These are phyloP conservation scores for Teunomyces lycoperdinae DNA, from an alignment of 805 yeast genomes.

Conservation along the genomic window DNA sequence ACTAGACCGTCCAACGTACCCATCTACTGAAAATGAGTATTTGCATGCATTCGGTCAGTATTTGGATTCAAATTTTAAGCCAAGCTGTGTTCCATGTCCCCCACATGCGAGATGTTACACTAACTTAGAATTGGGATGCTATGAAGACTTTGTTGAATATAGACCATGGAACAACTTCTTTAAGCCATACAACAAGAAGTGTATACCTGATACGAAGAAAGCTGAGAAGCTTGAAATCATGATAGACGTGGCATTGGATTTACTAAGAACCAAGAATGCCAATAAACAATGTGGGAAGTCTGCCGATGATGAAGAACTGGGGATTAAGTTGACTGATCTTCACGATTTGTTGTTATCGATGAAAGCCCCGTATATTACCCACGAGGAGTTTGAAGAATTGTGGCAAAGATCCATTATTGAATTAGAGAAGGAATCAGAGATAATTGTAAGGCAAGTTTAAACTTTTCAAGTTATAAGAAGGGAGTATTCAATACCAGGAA, in stretches of 20 bases:
- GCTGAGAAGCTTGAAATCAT: conserved; percentile 65
- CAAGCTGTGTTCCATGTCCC: conserved; percentile 77
- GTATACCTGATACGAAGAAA: conserved; percentile 72
- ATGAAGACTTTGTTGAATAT: conserved; percentile 55
- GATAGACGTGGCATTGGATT: conserved; percentile 61
- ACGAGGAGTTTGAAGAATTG: conserved; percentile 68
- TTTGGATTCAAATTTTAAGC: conserved; percentile 47
- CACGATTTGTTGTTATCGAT: conserved; percentile 48
- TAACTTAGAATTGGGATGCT: conserved; percentile 60
- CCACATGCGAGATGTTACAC: conserved; percentile 73
- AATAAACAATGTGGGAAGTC: conserved; percentile 55
- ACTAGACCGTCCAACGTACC: conserved; percentile 42
- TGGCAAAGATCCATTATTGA: conserved; percentile 67
- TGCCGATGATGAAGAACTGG: conserved; percentile 44
- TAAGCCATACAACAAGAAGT: conserved; percentile 46
- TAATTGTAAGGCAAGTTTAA: conserved; percentile 74
- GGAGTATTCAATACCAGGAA: not conserved
- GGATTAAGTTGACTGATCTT: conserved; percentile 48
- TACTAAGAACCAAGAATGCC: conserved; percentile 69
- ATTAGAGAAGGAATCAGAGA: conserved; percentile 63
- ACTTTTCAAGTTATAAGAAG: not conserved
- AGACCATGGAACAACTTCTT: conserved; percentile 54
- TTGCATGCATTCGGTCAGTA: conserved; percentile 40
- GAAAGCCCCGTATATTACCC: conserved; percentile 47
- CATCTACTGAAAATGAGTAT: conserved; percentile 22